Percentiles rank a stretch among this genome's conserved stretches.
phyloP scores from a whole-genome alignment of 805 yeast species.

The Zygoascus biomembranicola region DNA sequence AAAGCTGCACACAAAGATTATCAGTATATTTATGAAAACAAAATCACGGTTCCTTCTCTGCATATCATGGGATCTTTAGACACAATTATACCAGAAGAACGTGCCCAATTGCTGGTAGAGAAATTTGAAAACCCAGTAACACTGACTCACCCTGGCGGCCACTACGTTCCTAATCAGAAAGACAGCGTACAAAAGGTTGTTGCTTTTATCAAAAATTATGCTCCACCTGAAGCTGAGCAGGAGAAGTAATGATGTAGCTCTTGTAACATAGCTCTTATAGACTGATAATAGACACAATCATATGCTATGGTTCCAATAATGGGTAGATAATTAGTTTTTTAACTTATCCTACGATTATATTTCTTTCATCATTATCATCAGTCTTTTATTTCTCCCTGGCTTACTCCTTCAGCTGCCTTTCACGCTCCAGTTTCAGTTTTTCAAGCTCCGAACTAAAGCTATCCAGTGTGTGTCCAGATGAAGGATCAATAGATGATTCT shows the following conservation, averaged over 20 bases:
- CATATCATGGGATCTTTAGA: constrained; percentile 84
- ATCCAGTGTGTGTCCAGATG: constrained; percentile 14
- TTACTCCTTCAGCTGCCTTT: constrained; percentile 1
- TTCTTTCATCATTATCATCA: not conserved
- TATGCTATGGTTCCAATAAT: too few species aligned
- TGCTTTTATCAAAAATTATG: constrained; percentile 19
- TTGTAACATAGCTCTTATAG: not conserved
- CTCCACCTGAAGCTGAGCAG: not conserved
- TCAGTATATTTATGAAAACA: constrained; percentile 27
- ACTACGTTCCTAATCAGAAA: constrained; percentile 87
- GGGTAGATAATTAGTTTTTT: not conserved
- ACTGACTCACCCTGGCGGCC: constrained; percentile 91
- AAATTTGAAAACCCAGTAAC: constrained; percentile 39
- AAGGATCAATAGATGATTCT: constrained; percentile 11
- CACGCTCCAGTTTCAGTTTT: constrained; percentile 11
- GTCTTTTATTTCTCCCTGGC: not conserved
- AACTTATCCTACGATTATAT: not conserved
- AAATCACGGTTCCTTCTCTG: constrained; percentile 38
- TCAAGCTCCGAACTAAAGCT: constrained; percentile 12
- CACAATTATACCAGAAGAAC: constrained; percentile 68
- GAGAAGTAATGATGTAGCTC: too few species aligned
- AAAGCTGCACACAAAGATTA: constrained; percentile 19
- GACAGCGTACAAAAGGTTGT: constrained; percentile 31
- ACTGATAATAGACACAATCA: too few species aligned
- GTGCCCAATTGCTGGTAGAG: constrained; percentile 54